Conservation (phyloP, 495 filamentous ascomycete species). For the Aspergillus mulundensis region DNA sequence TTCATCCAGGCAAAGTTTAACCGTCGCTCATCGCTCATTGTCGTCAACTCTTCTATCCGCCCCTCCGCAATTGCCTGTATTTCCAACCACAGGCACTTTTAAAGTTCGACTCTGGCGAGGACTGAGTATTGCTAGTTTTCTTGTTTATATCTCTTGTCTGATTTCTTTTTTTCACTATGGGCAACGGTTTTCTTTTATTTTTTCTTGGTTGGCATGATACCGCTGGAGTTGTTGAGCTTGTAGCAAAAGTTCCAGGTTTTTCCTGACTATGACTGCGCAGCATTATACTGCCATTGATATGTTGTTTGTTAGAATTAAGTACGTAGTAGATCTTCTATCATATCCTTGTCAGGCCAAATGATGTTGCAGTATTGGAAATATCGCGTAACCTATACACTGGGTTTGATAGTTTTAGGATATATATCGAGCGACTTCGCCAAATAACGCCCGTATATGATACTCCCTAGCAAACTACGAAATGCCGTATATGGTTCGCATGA, state of each 20-base stretch:
- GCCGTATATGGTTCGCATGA: too few relatives aligned
- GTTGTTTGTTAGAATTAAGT: neutral
- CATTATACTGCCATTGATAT: neutral
- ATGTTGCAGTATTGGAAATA: too few relatives aligned
- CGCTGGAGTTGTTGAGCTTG: conserved; percentile 12
- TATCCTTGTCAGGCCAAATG: too few relatives aligned
- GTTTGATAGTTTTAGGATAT: too few relatives aligned
- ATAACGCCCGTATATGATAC: too few relatives aligned
- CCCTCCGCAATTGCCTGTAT: conserved; percentile 1
- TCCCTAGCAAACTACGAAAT: too few relatives aligned
- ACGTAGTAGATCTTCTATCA: neutral
- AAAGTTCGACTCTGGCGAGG: conserved; percentile 4
- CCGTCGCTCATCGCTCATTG: conserved; percentile 2
- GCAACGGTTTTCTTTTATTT: conserved; percentile 2
- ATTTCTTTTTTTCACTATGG: conserved; percentile 4
- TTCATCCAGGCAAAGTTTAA: neutral
- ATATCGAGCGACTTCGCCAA: too few relatives aligned
- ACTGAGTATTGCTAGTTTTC: conserved; percentile 2
- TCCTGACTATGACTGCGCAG: conserved; percentile 5
- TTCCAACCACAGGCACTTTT: neutral
- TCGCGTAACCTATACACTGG: too few relatives aligned
- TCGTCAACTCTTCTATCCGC: neutral
- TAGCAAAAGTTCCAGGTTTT: conserved; percentile 3
- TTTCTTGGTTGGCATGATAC: conserved; percentile 17
- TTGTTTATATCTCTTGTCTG: neutral